phyloP scores from a whole-genome alignment of 2,329 filamentous ascomycete species.

The Xylariomycetidae sp. region DNA sequence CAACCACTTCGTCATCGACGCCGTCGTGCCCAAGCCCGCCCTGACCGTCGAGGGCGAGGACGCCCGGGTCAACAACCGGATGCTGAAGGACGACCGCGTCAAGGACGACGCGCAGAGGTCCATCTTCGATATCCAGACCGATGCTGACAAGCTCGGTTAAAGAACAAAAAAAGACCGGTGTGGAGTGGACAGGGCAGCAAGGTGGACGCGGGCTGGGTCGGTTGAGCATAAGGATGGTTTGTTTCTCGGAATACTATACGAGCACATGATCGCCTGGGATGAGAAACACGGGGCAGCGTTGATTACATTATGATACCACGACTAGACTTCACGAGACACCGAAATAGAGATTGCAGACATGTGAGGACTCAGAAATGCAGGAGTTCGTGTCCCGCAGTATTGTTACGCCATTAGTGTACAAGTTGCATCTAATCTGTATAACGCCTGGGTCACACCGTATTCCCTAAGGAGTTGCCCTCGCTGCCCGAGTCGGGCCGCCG shows the following conservation, averaged over 20 bases:
- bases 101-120: constrained; percentile 54
- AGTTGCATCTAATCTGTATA: too few relatives aligned
- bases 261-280: too few relatives aligned
- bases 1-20: constrained; percentile 95
- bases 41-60: constrained; percentile 91
- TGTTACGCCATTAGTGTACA: too few relatives aligned
- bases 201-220: too few relatives aligned
- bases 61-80: constrained; percentile 75
- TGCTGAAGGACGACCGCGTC: constrained; percentile 87
- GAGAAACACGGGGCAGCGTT: too few relatives aligned
- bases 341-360: constrained; percentile 7
- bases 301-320: not conserved
- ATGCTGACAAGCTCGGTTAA: constrained; percentile 62
- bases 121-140: constrained; percentile 72
- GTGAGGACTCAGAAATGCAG: constrained; percentile 1
- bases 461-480: too few relatives aligned
- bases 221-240: too few relatives aligned
- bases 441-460: too few relatives aligned
- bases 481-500: too few relatives aligned
- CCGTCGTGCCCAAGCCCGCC: constrained; percentile 74
- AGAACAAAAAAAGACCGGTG: not conserved
- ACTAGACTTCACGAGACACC: constrained; percentile 12
- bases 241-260: too few relatives aligned
- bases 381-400: constrained; percentile 4
- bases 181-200: too few relatives aligned